Evolutionary conservation across 1,139 yeast genomes (phyloP).

Genomic region (Lodderomyces orthopsilosis): DNA sequence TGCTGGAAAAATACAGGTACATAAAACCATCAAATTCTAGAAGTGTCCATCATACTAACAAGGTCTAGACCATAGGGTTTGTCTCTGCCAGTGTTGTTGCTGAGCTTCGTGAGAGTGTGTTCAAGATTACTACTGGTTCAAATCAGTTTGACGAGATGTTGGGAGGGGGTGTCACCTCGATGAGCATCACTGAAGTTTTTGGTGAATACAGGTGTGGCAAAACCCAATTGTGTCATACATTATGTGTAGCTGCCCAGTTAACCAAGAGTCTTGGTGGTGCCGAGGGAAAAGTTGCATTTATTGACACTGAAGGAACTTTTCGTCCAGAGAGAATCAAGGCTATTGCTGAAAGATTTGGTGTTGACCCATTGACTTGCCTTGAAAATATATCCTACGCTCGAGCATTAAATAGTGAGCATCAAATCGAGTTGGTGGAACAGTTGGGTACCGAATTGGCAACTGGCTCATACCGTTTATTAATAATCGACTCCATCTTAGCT

Average conservation of each 20-base stretch:
- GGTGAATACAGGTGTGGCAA: conserved; percentile 65
- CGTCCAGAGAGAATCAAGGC: conserved; percentile 55
- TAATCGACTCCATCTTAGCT: conserved; percentile 60
- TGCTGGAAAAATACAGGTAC: conserved; percentile 43
- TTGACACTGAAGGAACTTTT: conserved; percentile 62
- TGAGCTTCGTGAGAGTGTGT: conserved; percentile 45
- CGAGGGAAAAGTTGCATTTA: conserved; percentile 60
- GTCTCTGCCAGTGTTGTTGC: conserved; percentile 54
- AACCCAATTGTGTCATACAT: conserved; percentile 58
- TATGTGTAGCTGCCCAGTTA: conserved; percentile 58
- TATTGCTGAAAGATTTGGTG: conserved; percentile 53
- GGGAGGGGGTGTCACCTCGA: conserved; percentile 60
- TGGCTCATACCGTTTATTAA: conserved; percentile 44
- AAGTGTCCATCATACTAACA: not conserved
- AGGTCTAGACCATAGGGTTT: conserved; percentile 39
- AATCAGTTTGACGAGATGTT: conserved; percentile 51
- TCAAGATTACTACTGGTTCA: conserved; percentile 52
- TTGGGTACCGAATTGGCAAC: conserved; percentile 48
- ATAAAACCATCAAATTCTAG: conserved; percentile 5
- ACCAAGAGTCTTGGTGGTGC: conserved; percentile 56
- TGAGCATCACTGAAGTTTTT: conserved; percentile 62
- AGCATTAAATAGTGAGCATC: conserved; percentile 61
- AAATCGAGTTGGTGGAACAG: conserved; percentile 54
- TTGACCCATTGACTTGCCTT: conserved; percentile 51
- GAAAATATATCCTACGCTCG: conserved; percentile 58